These are phyloP conservation scores for Nakazawaea siamensis DNA, from an alignment of 805 yeast species.

Conservation along the genomic window DNA sequence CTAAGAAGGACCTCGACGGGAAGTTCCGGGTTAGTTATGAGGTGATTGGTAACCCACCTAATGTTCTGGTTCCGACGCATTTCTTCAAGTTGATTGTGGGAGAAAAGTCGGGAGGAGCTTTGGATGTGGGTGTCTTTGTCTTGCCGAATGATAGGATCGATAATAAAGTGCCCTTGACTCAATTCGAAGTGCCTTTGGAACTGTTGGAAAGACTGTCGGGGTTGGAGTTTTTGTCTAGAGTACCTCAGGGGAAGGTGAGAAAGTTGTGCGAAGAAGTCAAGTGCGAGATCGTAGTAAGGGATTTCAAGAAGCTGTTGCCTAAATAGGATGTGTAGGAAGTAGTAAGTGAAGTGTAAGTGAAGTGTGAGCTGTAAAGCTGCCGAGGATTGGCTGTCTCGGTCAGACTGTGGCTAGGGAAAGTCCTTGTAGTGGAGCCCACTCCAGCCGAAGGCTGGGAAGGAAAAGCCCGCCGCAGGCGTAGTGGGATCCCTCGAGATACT, in stretches of 20 bases:
- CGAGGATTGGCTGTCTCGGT: neutral
- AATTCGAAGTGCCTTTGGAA: conserved; percentile 82
- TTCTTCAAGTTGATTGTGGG: conserved; percentile 88
- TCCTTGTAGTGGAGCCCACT: too few species aligned
- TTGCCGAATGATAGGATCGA: conserved; percentile 79
- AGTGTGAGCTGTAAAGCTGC: neutral
- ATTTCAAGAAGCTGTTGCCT: conserved; percentile 45
- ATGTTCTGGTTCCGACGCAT: conserved; percentile 95
- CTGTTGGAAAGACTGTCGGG: conserved; percentile 88
- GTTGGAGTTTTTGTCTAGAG: conserved; percentile 63
- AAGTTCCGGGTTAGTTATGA: conserved; percentile 82
- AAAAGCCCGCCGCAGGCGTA: too few species aligned
- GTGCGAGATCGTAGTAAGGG: conserved; percentile 78
- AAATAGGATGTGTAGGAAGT: neutral
- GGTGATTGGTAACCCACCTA: conserved; percentile 94
- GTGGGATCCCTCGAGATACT: too few species aligned
- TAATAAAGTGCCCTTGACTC: conserved; percentile 60
- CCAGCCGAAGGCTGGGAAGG: too few species aligned
- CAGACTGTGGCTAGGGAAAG: too few species aligned
- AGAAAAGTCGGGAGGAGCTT: conserved; percentile 40
- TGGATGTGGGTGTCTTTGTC: conserved; percentile 88
- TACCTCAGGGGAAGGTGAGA: conserved; percentile 47
- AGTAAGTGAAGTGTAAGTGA: too few species aligned
- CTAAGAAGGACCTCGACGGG: conserved; percentile 68
- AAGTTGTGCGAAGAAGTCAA: conserved; percentile 72